Percentiles rank a stretch among this genome's conserved stretches.
phyloP scores from a whole-genome alignment of 306 rosid genomes.

The Medicago arabica region DNA sequence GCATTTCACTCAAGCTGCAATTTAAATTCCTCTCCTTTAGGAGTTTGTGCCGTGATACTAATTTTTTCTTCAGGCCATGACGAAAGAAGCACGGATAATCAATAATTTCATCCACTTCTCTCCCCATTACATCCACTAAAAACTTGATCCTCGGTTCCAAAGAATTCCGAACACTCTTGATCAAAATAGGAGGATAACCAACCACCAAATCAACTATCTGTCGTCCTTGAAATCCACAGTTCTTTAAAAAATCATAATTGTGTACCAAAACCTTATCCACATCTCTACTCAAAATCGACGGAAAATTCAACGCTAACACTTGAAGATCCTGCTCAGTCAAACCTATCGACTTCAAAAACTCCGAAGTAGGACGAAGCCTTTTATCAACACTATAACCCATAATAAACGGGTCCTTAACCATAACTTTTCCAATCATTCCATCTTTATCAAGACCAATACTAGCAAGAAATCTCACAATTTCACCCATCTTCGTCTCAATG shows the following conservation, averaged over 20 bases:
- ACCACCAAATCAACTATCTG: constrained; percentile 75
- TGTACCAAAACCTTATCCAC: constrained; percentile 72
- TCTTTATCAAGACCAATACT: constrained; percentile 76
- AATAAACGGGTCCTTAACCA: constrained; percentile 75
- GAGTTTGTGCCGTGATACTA: constrained; percentile 71
- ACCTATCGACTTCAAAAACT: constrained; percentile 73
- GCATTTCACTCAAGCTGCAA: constrained; percentile 87
- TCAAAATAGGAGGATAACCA: constrained; percentile 83
- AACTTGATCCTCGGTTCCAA: constrained; percentile 78
- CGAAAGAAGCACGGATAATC: constrained; percentile 83
- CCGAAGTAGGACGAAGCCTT: constrained; percentile 71
- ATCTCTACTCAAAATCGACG: constrained; percentile 82
- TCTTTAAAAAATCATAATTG: constrained; percentile 63
- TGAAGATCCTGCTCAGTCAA: constrained; percentile 68
- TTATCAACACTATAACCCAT: constrained; percentile 90
- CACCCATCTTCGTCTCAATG: constrained; percentile 74
- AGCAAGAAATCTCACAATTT: constrained; percentile 73
- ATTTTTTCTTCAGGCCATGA: constrained; percentile 78
- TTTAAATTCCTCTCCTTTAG: constrained; percentile 54
- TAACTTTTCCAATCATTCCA: constrained; percentile 78
- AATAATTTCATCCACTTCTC: constrained; percentile 69
- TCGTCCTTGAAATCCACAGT: constrained; percentile 66
- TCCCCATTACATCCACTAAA: constrained; percentile 82
- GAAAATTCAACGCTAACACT: constrained; percentile 66
- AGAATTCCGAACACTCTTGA: constrained; percentile 83